Base-by-base conservation (phyloP, 208 protist genomes). In the Trypanosoma vivax region DNA sequence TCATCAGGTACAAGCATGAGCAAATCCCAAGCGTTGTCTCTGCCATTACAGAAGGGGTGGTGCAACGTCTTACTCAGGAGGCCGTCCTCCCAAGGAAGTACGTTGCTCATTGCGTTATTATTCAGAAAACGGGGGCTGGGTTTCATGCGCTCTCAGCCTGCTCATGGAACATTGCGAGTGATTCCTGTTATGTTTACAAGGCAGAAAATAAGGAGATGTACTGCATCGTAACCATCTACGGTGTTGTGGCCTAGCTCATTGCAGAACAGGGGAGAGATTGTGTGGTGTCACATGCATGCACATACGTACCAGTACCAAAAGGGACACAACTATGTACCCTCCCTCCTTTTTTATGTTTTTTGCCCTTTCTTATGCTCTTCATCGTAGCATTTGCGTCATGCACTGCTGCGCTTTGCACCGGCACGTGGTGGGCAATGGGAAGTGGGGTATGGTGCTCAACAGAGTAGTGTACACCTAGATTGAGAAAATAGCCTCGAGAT, bases 71-170 rank as follows among this genome's bases (percentile, higher is more conserved):
- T 2, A 88, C 79, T 27, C 76, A 83, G 61, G 79, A 94, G 52
- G 72, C 78, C 37, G 88, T 81, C 42, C 79, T 94, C 42, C 88
- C 90, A 5, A 83, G 87, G 51, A 96, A 96, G 67, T 96, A 96
- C 58, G 71, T 97, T 27, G 83, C 68, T 2, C 75, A 88, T 27
- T 79, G 78, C 27, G 73, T 82, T 9, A 79, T 97, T 24, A 53
- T 94, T 52, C 85, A 97, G 54, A 93, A 92, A 25, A 93, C 75
- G 45, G 90, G 90, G 7, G 83, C 89, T 1, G 93, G 93, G 4
- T 56, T 95, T 43, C 68, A 90, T 52, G 71, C 70, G n/a, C 60
- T 87, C 25, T 87, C 83, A 11, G 79, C 79, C 7, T 92, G 83
- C 66, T 90, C 74, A 21, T 97, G 93, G 90, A 91, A 96, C 61